Evolutionary conservation across 768 basidiomycete genomes (phyloP).

Genomic region (Agrocybe praecox): DNA sequence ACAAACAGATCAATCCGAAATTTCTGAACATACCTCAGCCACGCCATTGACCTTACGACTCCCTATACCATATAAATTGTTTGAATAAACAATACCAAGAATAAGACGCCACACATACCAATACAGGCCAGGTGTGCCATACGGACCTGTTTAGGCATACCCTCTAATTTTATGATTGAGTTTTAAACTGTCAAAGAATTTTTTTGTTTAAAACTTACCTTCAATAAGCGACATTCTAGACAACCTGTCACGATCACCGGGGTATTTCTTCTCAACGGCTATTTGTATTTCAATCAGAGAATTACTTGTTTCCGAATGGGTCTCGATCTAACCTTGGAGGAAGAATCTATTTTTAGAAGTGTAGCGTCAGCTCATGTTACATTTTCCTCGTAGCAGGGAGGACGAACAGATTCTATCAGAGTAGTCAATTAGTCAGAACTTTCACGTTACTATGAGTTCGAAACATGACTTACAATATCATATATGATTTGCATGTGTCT

Average conservation of each 20-base stretch:
- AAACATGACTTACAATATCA: conserved; percentile 62
- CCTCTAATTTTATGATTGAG: conserved; percentile 56
- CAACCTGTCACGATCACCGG: conserved; percentile 80
- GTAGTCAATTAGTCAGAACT: neutral
- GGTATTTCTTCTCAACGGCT: conserved; percentile 91
- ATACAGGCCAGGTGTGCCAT: conserved; percentile 94
- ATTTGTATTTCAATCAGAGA: neutral
- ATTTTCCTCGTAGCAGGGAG: neutral
- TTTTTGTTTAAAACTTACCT: conserved; percentile 40
- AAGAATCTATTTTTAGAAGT: conserved; percentile 45
- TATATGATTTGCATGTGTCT: conserved; percentile 92
- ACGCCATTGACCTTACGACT: conserved; percentile 94
- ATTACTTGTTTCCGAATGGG: neutral
- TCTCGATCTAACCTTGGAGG: conserved; percentile 58
- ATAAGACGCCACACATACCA: conserved; percentile 34
- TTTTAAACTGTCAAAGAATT: neutral
- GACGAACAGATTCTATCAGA: conserved; percentile 51
- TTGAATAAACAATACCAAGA: too few species aligned
- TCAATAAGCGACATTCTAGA: conserved; percentile 92
- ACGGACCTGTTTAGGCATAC: conserved; percentile 80
- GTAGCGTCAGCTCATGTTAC: neutral
- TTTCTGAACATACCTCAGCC: conserved; percentile 62
- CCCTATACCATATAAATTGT: conserved; percentile 32
- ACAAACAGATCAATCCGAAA: neutral
- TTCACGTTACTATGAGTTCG: neutral